phyloP scores from a whole-genome alignment of 1,139 yeast species.

The Taiozyma sp. region DNA sequence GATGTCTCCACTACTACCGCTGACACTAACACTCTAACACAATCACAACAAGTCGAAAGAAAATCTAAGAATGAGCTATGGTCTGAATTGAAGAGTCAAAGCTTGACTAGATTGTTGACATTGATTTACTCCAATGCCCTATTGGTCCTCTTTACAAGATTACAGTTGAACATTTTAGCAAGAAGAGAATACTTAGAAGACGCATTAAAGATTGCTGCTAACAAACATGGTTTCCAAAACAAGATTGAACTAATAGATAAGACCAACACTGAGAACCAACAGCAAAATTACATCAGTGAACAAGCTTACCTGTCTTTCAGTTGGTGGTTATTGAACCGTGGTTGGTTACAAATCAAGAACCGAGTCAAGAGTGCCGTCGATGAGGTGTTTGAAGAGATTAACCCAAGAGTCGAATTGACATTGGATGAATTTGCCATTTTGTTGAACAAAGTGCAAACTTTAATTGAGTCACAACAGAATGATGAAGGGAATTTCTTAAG shows the following conservation, averaged over 20 bases:
- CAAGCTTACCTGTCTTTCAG: slow-evolving; percentile 82
- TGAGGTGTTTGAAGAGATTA: slow-evolving; percentile 54
- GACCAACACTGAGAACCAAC: slow-evolving; percentile 22
- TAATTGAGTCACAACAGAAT: slow-evolving; percentile 27
- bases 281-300: slow-evolving; percentile 48
- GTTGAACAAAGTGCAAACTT: slow-evolving; percentile 36
- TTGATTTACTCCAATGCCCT: slow-evolving; percentile 65
- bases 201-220: slow-evolving; percentile 62
- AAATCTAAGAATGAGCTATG: slow-evolving; percentile 74
- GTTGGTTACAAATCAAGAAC: slow-evolving; percentile 60
- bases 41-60: not conserved
- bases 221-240: slow-evolving; percentile 25
- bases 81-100: slow-evolving; percentile 73
- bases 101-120: slow-evolving; percentile 70
- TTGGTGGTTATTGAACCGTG: slow-evolving; percentile 93
- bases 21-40: not conserved
- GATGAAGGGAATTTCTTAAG: slow-evolving; percentile 11
- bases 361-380: slow-evolving; percentile 53
- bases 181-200: slow-evolving; percentile 79
- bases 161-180: slow-evolving; percentile 85
- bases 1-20: slow-evolving; percentile 13
- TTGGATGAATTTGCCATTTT: slow-evolving; percentile 53
- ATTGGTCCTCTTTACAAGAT: slow-evolving; percentile 67
- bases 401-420: slow-evolving; percentile 68
- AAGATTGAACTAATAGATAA: slow-evolving; percentile 9